phyloP scores from a whole-genome alignment of 257 asterid species.

The Ophiorrhiza pumila region DNA sequence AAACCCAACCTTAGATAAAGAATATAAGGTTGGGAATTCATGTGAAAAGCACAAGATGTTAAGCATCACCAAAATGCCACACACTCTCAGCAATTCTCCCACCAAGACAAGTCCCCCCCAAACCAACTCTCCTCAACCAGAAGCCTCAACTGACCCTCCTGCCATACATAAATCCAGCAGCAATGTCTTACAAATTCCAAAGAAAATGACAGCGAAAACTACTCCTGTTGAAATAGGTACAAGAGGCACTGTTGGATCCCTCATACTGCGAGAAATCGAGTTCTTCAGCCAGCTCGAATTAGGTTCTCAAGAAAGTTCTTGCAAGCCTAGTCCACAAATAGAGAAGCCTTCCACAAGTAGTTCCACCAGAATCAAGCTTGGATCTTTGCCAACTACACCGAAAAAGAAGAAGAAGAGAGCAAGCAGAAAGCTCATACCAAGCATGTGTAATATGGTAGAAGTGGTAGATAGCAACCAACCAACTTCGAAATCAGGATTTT shows the following conservation, averaged over 20 bases:
- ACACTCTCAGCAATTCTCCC: conserved; percentile 24
- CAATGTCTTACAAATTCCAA: conserved; percentile 18
- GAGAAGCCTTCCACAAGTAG: conserved; percentile 25
- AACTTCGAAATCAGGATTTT: conserved; percentile 22
- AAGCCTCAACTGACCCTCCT: conserved; percentile 24
- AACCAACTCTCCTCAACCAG: conserved; percentile 20
- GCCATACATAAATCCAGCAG: conserved; percentile 23
- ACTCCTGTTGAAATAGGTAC: conserved; percentile 36
- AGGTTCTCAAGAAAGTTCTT: conserved; percentile 18
- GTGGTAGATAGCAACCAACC: conserved; percentile 41
- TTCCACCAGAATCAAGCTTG: conserved; percentile 27
- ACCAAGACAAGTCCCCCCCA: conserved; percentile 17
- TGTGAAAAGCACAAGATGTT: conserved; percentile 23
- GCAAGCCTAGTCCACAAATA: conserved; percentile 15
- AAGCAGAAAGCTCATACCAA: conserved; percentile 41
- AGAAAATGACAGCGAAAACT: conserved; percentile 28
- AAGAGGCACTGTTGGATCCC: conserved; percentile 40
- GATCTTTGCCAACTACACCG: conserved; percentile 23
- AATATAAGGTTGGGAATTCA: conserved; percentile 23
- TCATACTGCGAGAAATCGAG: conserved; percentile 32
- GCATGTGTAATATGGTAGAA: conserved; percentile 48
- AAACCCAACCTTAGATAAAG: conserved; percentile 19
- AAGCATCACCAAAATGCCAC: conserved; percentile 23
- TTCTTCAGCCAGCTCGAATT: conserved; percentile 29
- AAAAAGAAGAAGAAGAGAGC: conserved; percentile 42